Evolutionary conservation across 768 basidiomycete species (phyloP), one percentile per base, ranked within the genome.

Genomic region (Boletus coccyginus): DNA sequence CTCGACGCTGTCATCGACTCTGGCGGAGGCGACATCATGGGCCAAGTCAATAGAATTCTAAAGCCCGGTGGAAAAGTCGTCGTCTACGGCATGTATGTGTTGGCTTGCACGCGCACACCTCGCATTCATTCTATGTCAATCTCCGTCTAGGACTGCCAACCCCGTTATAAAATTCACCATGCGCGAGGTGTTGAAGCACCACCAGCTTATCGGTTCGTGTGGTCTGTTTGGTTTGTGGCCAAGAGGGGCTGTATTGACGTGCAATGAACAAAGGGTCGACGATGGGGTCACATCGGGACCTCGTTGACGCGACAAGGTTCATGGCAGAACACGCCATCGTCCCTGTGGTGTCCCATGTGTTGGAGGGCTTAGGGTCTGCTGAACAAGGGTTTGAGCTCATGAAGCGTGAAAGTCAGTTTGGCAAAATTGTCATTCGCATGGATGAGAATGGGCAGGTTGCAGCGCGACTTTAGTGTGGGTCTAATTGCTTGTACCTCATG

Each of bases 211-310:
- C 33, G 92, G 91, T 90, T 42, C 42, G 78, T 68, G 16, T 19
- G 31, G 11, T 40, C 21, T 42, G 16, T 52, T 46, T 27, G 24
- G n/a, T 54, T 46, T 38, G 24, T 50, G 39, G 48, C 52, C 46
- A 47, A 12, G 35, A 54, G 31, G 54, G 42, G 43, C 11, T 32
- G n/a, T 50, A 27, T 31, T 68, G 51, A 68, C 42, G 54, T 60
- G 53, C 52, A 5, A 56, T 50, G 55, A 57, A 57, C 41, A 49
- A 55, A 91, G 91, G 90, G 36, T 89, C 89, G 2, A 91, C 86
- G 29, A 91, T 94, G 90, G 92, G 90, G 17, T 92, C 90, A 9
- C 82, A 78, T 61, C 77, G 82, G 52, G 91, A 94, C 71, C 77
- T 94, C 55, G 68, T 78, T 50, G 83, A 84, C 33, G 90, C 90